Percentiles rank a stretch among this genome's conserved stretches.
phyloP scores from a whole-genome alignment of 2,329 filamentous ascomycete species.

The Gyromitra esculenta region DNA sequence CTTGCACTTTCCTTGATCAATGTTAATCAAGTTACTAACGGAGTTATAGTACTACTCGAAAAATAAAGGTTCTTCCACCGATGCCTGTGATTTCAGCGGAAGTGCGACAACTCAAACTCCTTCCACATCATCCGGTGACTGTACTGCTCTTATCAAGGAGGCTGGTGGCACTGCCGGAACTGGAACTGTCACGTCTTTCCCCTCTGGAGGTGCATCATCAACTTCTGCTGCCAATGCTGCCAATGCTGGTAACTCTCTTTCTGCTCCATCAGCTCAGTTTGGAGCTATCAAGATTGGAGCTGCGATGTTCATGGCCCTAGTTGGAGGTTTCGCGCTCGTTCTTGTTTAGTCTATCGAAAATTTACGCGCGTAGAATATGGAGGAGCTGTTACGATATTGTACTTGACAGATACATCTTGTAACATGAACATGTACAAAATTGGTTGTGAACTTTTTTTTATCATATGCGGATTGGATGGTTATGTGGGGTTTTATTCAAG shows the following conservation, averaged over 20 bases:
- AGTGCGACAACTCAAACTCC: slow-evolving; percentile 63
- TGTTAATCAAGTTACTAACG: slow-evolving; percentile 8
- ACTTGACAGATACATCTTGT: slow-evolving; percentile 9
- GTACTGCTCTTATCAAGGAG: slow-evolving; percentile 69
- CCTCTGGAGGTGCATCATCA: slow-evolving; percentile 58
- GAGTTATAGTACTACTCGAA: slow-evolving; percentile 71
- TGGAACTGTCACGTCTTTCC: slow-evolving; percentile 66
- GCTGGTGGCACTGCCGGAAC: slow-evolving; percentile 70
- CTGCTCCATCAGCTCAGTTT: slow-evolving; percentile 63
- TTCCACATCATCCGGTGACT: slow-evolving; percentile 65
- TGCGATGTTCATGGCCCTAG: slow-evolving; percentile 65
- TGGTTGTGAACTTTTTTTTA: slow-evolving; percentile 18
- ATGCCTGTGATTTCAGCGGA: slow-evolving; percentile 77
- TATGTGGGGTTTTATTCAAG: slow-evolving; percentile 6
- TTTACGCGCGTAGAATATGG: not conserved
- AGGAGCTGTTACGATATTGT: slow-evolving; percentile 1
- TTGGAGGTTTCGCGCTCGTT: slow-evolving; percentile 67
- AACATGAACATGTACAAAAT: slow-evolving; percentile 31
- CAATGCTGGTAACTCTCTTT: slow-evolving; percentile 61
- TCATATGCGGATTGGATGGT: slow-evolving; percentile 2
- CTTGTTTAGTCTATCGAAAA: slow-evolving; percentile 63
- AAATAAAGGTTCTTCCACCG: slow-evolving; percentile 61
- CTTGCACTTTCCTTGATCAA: not conserved
- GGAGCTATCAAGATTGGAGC: slow-evolving; percentile 64
- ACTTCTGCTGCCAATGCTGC: slow-evolving; percentile 58